These are phyloP conservation scores for Oryza officinalis DNA, from an alignment of 176 grass and related monocot genomes.

Conservation along the genomic window DNA sequence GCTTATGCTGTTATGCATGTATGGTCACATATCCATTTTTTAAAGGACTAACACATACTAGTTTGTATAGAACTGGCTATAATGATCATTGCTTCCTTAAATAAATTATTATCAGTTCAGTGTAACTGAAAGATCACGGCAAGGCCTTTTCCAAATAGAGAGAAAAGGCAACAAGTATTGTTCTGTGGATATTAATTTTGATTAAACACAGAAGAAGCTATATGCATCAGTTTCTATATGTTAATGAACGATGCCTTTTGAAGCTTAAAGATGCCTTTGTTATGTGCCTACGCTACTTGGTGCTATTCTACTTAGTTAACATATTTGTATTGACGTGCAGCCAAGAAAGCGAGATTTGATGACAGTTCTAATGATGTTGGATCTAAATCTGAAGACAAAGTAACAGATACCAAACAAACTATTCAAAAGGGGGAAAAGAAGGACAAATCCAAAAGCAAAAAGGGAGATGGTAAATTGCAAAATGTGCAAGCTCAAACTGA, in stretches of 20 bases:
- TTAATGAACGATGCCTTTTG: too few species aligned
- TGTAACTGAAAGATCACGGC: neutral
- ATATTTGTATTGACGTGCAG: constrained; percentile 32
- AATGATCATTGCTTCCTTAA: constrained; percentile 2
- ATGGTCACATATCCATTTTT: neutral
- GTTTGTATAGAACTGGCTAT: neutral
- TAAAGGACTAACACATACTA: neutral
- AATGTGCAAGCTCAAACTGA: constrained; percentile 42
- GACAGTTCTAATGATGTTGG: constrained; percentile 22
- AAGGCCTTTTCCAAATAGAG: neutral
- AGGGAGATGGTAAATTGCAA: constrained; percentile 57
- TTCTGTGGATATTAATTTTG: too few species aligned
- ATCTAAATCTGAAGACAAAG: constrained; percentile 32
- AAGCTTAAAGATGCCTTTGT: too few species aligned
- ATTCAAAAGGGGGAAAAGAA: constrained; percentile 45
- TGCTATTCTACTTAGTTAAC: neutral
- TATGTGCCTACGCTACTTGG: neutral
- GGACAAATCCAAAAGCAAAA: constrained; percentile 60
- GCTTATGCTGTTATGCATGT: neutral
- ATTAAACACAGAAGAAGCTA: too few species aligned
- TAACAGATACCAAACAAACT: constrained; percentile 34
- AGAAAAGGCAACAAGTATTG: too few species aligned
- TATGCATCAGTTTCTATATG: too few species aligned
- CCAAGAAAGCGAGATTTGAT: constrained; percentile 59
- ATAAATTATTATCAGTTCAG: neutral